These are phyloP conservation scores for Rhodomyrtus psidioides DNA, from an alignment of 441 rosid genomes.

Conservation along the genomic window DNA sequence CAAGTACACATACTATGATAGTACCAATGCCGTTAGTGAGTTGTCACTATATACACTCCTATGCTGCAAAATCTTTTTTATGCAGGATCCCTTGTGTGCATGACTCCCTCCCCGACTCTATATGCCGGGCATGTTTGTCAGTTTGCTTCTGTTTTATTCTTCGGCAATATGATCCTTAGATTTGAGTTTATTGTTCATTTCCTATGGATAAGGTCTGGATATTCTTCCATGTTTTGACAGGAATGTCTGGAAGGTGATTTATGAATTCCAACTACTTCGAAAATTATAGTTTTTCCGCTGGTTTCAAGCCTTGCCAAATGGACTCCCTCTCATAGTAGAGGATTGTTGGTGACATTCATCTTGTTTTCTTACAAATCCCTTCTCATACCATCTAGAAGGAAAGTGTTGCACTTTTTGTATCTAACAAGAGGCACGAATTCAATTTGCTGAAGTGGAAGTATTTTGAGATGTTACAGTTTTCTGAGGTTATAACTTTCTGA, in stretches of 20 bases:
- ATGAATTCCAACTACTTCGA: background rate
- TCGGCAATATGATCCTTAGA: background rate
- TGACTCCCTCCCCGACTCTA: background rate
- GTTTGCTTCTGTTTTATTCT: background rate
- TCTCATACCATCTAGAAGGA: background rate
- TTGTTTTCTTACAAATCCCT: background rate
- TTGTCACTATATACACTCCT: background rate
- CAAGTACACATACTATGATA: background rate
- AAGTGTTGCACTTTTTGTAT: background rate
- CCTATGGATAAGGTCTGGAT: background rate
- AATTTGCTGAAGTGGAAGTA: background rate
- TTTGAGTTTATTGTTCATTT: background rate
- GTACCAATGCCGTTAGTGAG: background rate
- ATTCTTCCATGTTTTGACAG: background rate
- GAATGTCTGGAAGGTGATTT: background rate
- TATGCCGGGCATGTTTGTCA: background rate
- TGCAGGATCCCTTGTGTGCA: background rate
- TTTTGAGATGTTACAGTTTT: background rate
- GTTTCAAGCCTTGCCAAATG: background rate
- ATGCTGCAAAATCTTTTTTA: background rate
- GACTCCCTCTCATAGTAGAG: background rate
- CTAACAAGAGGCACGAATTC: background rate
- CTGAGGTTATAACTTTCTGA: background rate
- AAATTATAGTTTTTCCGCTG: background rate
- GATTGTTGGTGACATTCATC: background rate